Percentiles rank a stretch among this genome's conserved stretches.
Conservation (phyloP, 2,329 filamentous ascomycete genomes). For the Aspergillus pseudonomiae region DNA sequence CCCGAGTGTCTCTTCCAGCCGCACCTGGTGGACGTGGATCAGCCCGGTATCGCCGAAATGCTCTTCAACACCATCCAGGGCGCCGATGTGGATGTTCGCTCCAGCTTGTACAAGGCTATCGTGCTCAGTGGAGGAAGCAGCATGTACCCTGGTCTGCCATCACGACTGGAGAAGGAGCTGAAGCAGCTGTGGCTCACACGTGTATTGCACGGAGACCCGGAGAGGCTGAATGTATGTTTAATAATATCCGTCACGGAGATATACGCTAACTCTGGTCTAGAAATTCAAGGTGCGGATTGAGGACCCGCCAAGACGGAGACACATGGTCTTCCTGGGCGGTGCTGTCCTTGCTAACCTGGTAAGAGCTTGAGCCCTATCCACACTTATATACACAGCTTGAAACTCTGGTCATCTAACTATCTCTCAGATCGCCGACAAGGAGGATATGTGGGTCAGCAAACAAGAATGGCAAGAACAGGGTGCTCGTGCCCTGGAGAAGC, state of each 20-base stretch:
- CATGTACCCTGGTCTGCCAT: conserved; percentile 98
- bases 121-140: conserved; percentile 94
- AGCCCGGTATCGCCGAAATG: conserved; percentile 94
- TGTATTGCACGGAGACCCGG: conserved; percentile 86
- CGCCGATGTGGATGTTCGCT: conserved; percentile 91
- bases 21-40: conserved; percentile 95
- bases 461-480: conserved; percentile 97
- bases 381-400: neutral
- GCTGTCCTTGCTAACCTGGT: conserved; percentile 94
- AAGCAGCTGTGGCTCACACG: conserved; percentile 98
- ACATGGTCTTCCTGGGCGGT: conserved; percentile 99
- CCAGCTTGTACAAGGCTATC: conserved; percentile 94
- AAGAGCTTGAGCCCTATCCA: conserved; percentile 32
- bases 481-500: conserved; percentile 79
- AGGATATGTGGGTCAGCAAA: conserved; percentile 98
- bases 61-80: conserved; percentile 98
- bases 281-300: conserved; percentile 99
- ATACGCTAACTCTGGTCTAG: conserved; percentile 40
- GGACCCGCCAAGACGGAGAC: conserved; percentile 89
- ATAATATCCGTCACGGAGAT: neutral
- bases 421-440: conserved; percentile 86
- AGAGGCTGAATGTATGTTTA: conserved; percentile 72
- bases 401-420: conserved; percentile 16
- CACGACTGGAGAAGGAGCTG: conserved; percentile 93
- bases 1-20: conserved; percentile 98